phyloP scores from a whole-genome alignment of 2,329 filamentous ascomycete species.

The Ceratocystis diversiconidia region DNA sequence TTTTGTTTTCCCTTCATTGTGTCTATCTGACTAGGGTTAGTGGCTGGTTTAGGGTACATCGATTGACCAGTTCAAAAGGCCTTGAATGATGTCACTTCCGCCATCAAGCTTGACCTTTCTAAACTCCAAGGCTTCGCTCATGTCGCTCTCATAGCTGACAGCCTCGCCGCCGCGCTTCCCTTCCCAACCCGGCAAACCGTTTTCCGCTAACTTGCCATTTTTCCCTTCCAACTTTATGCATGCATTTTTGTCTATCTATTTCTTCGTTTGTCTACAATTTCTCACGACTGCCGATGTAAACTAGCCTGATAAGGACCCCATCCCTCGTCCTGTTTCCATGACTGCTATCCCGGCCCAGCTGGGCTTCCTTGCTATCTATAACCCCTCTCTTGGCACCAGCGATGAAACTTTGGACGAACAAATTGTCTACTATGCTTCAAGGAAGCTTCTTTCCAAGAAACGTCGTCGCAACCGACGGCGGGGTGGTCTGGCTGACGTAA shows the following conservation, averaged over 20 bases:
- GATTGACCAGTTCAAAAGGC: not conserved
- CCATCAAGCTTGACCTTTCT: not conserved
- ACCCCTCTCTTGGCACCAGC: conserved; percentile 57
- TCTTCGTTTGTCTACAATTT: too few relatives aligned
- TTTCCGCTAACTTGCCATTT: not conserved
- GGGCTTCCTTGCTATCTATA: conserved; percentile 88
- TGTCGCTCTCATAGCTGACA: not conserved
- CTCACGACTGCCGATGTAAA: too few relatives aligned
- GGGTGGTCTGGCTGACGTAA: conserved; percentile 19
- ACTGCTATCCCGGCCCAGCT: conserved; percentile 29
- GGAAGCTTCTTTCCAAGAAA: conserved; percentile 30
- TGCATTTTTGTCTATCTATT: too few relatives aligned
- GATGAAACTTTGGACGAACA: conserved; percentile 55
- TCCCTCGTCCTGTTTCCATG: conserved; percentile 48
- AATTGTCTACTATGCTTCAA: conserved; percentile 83
- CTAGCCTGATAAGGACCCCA: not conserved
- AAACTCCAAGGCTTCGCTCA: not conserved
- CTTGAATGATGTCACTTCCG: conserved; percentile 11
- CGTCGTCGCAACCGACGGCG: conserved; percentile 27
- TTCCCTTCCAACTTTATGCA: too few relatives aligned
- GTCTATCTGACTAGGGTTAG: not conserved
- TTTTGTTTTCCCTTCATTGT: not conserved
- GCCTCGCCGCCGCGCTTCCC: not conserved
- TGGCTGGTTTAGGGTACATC: not conserved
- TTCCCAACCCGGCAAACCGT: not conserved